Base-by-base conservation (phyloP, 1,284 basidiomycete genomes). In the Marasmius fiardii region DNA sequence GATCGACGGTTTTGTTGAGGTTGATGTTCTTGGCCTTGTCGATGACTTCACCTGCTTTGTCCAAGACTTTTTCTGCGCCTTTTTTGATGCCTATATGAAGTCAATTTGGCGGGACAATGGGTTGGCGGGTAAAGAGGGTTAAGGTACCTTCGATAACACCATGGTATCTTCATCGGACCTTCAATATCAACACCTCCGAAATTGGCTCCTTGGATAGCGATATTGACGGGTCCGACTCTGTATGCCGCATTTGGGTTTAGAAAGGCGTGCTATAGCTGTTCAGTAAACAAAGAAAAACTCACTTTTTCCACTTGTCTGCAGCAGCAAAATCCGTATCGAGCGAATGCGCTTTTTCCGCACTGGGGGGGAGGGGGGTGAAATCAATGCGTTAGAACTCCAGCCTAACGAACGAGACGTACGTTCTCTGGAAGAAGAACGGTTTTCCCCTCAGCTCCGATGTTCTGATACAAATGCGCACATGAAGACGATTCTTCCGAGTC, bases 261-360 rank as follows among this genome's bases (percentile, higher is more conserved):
- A 14, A 43, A 44, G 16, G 7, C 39, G 37, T 26, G 37, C 12
- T 28, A 31, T 52, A 26, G 8, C 4, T 1, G 12, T 10, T 16
- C 14, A 4, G 21, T 43, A 23, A 44, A n/a, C n/a, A n/a, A 10
- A 4, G 5, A 31, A 31, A 31, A 58, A n/a, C 39, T n/a, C 11
- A 41, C 39, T 62, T 71, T 71, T 63, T 63, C 20, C 64, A 58
- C 28, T 31, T 31, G 55, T 75, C 70, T 10, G 70, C 64, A 4
- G 68, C 66, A 16, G 57, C 62, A 57, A 77, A 82, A 52, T 76
- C 65, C 1, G 74, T 78, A 58, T 78, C 74, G 68, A 2, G 74
- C 75, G 58, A 78, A 77, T 2, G 75, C 72, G 55, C 67, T 67
- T 12, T 58, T 59, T 6, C 71, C 73, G 56, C 75, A 77, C 75